These are phyloP conservation scores for Colletotrichum zoysiae DNA, from an alignment of 2,329 filamentous ascomycete species.

Conservation along the genomic window DNA sequence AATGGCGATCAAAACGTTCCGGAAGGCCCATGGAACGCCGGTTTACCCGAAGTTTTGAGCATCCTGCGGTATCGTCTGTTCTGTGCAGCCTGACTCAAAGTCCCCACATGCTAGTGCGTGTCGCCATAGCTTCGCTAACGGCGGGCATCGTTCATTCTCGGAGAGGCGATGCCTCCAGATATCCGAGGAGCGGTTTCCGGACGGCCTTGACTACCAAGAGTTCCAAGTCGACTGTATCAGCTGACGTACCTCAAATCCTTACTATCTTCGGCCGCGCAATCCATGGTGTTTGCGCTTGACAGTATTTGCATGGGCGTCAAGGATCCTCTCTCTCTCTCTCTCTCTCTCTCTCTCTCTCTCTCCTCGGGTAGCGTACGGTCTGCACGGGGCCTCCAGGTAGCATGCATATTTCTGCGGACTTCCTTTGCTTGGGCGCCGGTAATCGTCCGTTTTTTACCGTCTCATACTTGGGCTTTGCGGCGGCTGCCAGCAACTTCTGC, in stretches of 20 bases:
- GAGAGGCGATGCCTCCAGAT: no score
- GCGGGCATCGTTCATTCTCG: no score
- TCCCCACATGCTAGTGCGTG: background rate
- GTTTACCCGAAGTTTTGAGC: background rate
- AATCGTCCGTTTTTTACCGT: slow-evolving; percentile 16
- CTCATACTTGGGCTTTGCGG: slow-evolving; percentile 6
- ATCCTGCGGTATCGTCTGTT: slow-evolving; percentile 24
- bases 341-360: background rate
- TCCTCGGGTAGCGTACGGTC: background rate
- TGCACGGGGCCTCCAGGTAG: background rate
- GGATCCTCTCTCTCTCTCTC: background rate
- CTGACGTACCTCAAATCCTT: background rate
- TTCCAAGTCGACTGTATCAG: background rate
- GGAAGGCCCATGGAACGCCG: slow-evolving; percentile 36
- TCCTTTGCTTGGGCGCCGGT: slow-evolving; percentile 1
- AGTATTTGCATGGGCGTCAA: background rate
- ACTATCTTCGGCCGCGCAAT: background rate
- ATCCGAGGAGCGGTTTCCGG: background rate
- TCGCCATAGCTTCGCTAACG: background rate
- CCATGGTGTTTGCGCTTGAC: background rate
- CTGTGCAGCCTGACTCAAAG: slow-evolving; percentile 32
- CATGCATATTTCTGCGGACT: background rate
- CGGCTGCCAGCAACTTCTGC: slow-evolving; percentile 26
- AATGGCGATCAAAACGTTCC: slow-evolving; percentile 35
- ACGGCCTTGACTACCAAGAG: background rate